These are phyloP conservation scores for Blechomonas ayalai DNA, from an alignment of 208 protist species.

Conservation along the genomic window DNA sequence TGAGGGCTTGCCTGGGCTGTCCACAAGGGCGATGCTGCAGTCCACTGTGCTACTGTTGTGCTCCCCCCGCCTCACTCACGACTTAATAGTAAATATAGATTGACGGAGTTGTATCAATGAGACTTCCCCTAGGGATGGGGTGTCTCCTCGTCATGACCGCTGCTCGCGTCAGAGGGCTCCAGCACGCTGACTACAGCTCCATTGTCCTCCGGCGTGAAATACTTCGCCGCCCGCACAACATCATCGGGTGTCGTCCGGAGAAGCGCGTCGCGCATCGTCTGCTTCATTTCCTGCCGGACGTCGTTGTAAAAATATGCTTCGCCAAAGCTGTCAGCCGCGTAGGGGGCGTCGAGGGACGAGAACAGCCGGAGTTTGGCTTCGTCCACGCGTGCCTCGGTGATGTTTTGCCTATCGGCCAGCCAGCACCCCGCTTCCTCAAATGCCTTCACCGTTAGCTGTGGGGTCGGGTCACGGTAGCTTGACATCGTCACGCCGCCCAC, in stretches of 20 bases:
- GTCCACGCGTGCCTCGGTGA: constrained; percentile 51
- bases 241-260: constrained; percentile 54
- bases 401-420: constrained; percentile 45
- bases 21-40: too few species aligned
- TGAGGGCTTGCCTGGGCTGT: too few species aligned
- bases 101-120: too few species aligned
- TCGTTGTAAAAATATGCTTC: constrained; percentile 77
- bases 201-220: constrained; percentile 23
- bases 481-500: constrained; percentile 77
- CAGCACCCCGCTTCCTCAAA: constrained; percentile 67
- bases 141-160: too few species aligned
- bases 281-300: constrained; percentile 52
- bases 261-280: constrained; percentile 69
- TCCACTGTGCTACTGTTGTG: too few species aligned
- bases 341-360: constrained; percentile 78
- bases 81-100: too few species aligned
- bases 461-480: constrained; percentile 85
- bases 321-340: constrained; percentile 76
- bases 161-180: neutral
- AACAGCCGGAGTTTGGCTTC: constrained; percentile 89
- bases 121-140: too few species aligned
- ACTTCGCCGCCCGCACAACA: constrained; percentile 44
- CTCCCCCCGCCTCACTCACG: too few species aligned
- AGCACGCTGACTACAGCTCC: constrained; percentile 8
- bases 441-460: constrained; percentile 47